These are phyloP conservation scores for Penicillium sp. DNA, from an alignment of 2,329 filamentous ascomycete species.

Conservation along the genomic window DNA sequence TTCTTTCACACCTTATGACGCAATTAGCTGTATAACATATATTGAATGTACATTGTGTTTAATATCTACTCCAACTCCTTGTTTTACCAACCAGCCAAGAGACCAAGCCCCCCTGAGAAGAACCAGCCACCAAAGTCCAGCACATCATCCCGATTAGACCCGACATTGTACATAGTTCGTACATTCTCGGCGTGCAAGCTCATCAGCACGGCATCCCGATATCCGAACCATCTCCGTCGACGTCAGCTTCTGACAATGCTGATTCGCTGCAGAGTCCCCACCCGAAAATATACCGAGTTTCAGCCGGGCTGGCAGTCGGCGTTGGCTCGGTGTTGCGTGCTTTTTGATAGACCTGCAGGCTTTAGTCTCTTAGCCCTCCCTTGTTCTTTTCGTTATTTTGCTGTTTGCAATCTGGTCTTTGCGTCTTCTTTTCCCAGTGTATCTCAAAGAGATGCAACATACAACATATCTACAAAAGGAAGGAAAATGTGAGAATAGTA, in stretches of 20 bases:
- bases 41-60: too few species aligned
- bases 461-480: too few species aligned
- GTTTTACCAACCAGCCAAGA: background rate
- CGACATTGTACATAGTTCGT: background rate
- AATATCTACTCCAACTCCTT: too few species aligned
- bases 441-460: too few species aligned
- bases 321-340: constrained; percentile 7
- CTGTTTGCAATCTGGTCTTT: background rate
- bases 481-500: too few species aligned
- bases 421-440: background rate
- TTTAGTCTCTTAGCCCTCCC: background rate
- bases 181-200: background rate
- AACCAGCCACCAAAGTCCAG: background rate
- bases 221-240: constrained; percentile 4
- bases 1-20: too few species aligned
- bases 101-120: background rate
- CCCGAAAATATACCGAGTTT: constrained; percentile 16
- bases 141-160: background rate
- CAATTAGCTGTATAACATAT: too few species aligned
- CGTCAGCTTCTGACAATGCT: background rate
- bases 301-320: constrained; percentile 14
- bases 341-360: background rate
- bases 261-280: background rate
- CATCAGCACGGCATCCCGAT: constrained; percentile 5
- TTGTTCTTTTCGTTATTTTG: background rate